Conservation (phyloP, 495 filamentous ascomycete genomes). For the Xylaria castorea region DNA sequence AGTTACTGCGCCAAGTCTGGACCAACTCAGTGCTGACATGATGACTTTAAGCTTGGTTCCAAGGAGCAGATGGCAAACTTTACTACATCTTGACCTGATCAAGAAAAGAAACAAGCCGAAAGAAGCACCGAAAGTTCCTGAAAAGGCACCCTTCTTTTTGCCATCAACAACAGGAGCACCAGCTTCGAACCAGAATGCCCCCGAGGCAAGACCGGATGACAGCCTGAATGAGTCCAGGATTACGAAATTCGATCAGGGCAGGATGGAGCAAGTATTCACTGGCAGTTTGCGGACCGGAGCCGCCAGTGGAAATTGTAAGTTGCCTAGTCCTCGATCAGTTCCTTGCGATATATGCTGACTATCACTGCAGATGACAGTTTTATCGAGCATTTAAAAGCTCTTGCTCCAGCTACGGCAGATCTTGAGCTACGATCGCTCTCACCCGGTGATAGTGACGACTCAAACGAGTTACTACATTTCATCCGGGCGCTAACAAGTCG, state of each 20-base stretch:
- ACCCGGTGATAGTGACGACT: constrained; percentile 47
- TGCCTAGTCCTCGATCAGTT: constrained; percentile 24
- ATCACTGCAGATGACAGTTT: constrained; percentile 59
- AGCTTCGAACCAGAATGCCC: constrained; percentile 33
- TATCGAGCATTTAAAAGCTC: constrained; percentile 75
- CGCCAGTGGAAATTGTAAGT: constrained; percentile 58
- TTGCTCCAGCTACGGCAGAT: constrained; percentile 83
- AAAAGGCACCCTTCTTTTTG: constrained; percentile 96
- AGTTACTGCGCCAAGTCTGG: constrained; percentile 58
- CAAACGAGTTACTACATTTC: constrained; percentile 66
- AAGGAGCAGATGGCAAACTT: constrained; percentile 88
- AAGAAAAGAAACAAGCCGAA: constrained; percentile 93
- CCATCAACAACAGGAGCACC: constrained; percentile 65
- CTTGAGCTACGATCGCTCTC: constrained; percentile 85
- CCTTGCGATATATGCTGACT: constrained; percentile 25
- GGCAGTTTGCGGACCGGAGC: constrained; percentile 60
- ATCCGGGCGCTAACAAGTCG: constrained; percentile 74
- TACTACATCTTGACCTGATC: constrained; percentile 89
- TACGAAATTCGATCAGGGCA: constrained; percentile 47
- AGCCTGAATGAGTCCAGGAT: constrained; percentile 42
- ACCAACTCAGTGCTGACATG: constrained; percentile 80
- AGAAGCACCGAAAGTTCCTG: constrained; percentile 86
- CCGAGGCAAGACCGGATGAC: constrained; percentile 30
- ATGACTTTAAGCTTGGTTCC: constrained; percentile 89
- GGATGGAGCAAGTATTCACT: constrained; percentile 63